phyloP scores from a whole-genome alignment of 73 alveolate genomes.

The Symbiodinium pilosum region DNA sequence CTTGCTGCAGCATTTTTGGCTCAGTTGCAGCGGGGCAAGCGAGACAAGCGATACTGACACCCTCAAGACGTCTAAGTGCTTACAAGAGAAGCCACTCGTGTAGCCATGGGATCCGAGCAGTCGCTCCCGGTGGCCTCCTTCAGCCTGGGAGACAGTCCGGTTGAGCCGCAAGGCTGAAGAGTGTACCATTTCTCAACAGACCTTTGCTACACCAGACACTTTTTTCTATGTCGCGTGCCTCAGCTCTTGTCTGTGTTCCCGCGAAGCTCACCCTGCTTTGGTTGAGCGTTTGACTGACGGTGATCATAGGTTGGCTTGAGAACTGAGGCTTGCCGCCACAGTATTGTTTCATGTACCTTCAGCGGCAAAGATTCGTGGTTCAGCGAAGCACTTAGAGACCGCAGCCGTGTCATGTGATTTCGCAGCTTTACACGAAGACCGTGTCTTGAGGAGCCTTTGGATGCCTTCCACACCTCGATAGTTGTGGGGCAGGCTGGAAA shows the following conservation, averaged over 20 bases:
- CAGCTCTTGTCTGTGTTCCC: not conserved
- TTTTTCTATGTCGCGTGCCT: too few species aligned
- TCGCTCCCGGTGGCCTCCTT: not conserved
- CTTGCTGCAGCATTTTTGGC: not conserved
- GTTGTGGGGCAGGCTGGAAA: conserved; percentile 57
- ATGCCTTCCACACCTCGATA: conserved; percentile 78
- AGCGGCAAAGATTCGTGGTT: conserved; percentile 62
- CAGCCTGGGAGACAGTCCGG: conserved; percentile 3
- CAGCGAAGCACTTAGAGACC: not conserved
- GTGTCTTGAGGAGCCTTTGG: conserved; percentile 42
- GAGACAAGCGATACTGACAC: too few species aligned
- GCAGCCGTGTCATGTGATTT: not conserved
- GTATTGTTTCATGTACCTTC: conserved; percentile 76
- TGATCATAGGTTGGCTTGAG: not conserved
- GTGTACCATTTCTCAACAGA: not conserved
- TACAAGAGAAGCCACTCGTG: too few species aligned
- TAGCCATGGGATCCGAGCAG: conserved; percentile 21
- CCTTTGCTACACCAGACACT: too few species aligned
- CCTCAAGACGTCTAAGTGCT: too few species aligned
- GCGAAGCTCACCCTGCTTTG: not conserved
- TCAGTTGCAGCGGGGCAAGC: not conserved
- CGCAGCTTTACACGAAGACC: not conserved
- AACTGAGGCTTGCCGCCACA: conserved; percentile 66
- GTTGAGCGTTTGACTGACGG: not conserved
- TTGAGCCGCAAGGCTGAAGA: not conserved